A percentile compares a stretch with the other conserved stretches of the same genome.
Evolutionary conservation across 139 green algal genomes (phyloP).

Genomic region (Chlorella sp.): DNA sequence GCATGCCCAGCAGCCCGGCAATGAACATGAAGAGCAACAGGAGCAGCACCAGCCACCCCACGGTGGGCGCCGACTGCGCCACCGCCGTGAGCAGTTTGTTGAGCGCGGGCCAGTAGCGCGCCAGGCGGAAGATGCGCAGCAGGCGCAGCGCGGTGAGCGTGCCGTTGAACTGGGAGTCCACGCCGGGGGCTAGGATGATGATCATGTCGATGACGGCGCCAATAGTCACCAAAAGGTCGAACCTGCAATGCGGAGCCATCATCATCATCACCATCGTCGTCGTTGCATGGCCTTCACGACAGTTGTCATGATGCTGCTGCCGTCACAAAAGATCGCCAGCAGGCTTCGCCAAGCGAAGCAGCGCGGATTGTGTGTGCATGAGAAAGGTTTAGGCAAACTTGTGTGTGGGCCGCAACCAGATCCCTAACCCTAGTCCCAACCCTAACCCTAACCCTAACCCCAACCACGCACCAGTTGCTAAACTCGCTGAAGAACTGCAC

Average conservation of each 20-base stretch:
- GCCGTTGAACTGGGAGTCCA: slow-evolving; percentile 24
- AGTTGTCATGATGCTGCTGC: no score
- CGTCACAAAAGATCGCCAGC: no score
- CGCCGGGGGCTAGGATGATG: neutral
- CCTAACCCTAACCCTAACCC: no score
- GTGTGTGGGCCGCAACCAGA: no score
- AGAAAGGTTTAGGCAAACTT: no score
- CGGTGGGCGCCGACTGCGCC: neutral
- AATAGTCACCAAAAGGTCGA: slow-evolving; percentile 1
- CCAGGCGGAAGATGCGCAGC: slow-evolving; percentile 59
- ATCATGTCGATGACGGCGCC: slow-evolving; percentile 6
- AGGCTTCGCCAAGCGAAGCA: no score
- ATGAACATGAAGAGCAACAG: slow-evolving; percentile 30
- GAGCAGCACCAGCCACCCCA: slow-evolving; percentile 12
- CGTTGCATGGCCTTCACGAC: no score
- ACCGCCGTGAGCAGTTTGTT: slow-evolving; percentile 11
- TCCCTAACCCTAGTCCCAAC: no score
- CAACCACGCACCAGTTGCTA: slow-evolving; percentile 42
- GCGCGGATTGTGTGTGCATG: no score
- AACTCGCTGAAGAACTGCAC: slow-evolving; percentile 38
- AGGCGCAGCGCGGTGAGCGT: slow-evolving; percentile 62
- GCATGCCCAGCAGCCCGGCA: slow-evolving; percentile 19
- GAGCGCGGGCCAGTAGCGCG: slow-evolving; percentile 13
- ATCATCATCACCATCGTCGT: no score
- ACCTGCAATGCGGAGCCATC: no score